These are phyloP conservation scores for Cryptosporidium baileyi DNA, from an alignment of 169 alveolate species.

Conservation along the genomic window DNA sequence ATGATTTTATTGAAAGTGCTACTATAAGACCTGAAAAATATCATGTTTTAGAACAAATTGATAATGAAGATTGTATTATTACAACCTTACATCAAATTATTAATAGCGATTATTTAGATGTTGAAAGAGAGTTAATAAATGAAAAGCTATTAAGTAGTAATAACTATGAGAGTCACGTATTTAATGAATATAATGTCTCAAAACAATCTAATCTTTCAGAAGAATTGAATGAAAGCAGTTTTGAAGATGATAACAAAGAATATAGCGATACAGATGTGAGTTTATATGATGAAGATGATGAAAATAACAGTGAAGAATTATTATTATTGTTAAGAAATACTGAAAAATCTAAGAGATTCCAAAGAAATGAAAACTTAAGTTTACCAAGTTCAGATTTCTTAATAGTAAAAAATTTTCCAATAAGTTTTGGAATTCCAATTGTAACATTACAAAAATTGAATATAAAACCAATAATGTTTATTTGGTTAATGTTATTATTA, in stretches of 20 bases:
- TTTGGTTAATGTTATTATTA: neutral
- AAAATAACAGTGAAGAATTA: neutral
- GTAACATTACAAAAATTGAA: slow-evolving; percentile 23
- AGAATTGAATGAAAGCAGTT: neutral
- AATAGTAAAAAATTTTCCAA: slow-evolving; percentile 4
- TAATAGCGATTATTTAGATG: slow-evolving; percentile 35
- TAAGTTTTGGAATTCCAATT: slow-evolving; percentile 43
- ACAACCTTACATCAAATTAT: slow-evolving; percentile 33
- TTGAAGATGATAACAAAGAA: neutral
- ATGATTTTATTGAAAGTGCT: slow-evolving; percentile 8
- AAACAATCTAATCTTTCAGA: neutral
- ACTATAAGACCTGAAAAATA: slow-evolving; percentile 32
- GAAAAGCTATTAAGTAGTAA: slow-evolving; percentile 3
- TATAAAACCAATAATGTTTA: slow-evolving; percentile 7
- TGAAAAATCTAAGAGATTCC: neutral
- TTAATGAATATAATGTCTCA: neutral
- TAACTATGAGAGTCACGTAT: neutral
- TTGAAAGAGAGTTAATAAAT: neutral
- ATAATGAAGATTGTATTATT: slow-evolving; percentile 34
- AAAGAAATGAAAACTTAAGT: neutral
- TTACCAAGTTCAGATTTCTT: slow-evolving; percentile 41
- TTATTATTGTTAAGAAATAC: neutral
- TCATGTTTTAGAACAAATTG: slow-evolving; percentile 7
- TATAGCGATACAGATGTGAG: neutral
- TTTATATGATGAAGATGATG: slow-evolving; percentile 17